Conservation (phyloP, 306 rosid species). For the Malus orientalis region DNA sequence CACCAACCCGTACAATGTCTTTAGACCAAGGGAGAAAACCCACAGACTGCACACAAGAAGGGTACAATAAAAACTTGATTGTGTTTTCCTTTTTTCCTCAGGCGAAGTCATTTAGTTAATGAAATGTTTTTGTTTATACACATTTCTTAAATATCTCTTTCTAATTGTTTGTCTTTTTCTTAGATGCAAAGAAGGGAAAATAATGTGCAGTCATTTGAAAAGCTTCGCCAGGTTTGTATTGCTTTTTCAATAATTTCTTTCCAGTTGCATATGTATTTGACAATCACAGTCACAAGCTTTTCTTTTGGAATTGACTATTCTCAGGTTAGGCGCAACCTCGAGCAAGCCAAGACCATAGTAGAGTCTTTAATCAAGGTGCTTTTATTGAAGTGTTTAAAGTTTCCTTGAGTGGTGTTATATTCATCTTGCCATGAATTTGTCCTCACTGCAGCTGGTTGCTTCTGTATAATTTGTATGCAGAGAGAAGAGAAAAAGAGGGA, state of each 20-base stretch:
- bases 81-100: conserved; percentile 7
- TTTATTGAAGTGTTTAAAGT: conserved; percentile 13
- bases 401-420: background rate
- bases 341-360: conserved; percentile 87
- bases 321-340: conserved; percentile 97
- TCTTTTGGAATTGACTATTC: conserved; percentile 8
- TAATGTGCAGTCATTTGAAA: conserved; percentile 96
- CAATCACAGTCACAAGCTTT: background rate
- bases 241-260: background rate
- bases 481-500: conserved; percentile 91
- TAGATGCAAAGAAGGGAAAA: conserved; percentile 98
- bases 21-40: conserved; percentile 97
- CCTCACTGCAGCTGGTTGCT: background rate
- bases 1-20: conserved; percentile 96
- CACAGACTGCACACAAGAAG: conserved; percentile 98
- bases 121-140: background rate
- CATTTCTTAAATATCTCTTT: background rate
- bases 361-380: conserved; percentile 86
- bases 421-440: background rate
- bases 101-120: conserved; percentile 13
- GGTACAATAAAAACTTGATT: conserved; percentile 40
- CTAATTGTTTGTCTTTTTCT: conserved; percentile 10
- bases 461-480: conserved; percentile 30
- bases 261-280: background rate
- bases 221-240: conserved; percentile 85